Conservation (phyloP, 768 basidiomycete species). For the Lanmaoa rubissima region DNA sequence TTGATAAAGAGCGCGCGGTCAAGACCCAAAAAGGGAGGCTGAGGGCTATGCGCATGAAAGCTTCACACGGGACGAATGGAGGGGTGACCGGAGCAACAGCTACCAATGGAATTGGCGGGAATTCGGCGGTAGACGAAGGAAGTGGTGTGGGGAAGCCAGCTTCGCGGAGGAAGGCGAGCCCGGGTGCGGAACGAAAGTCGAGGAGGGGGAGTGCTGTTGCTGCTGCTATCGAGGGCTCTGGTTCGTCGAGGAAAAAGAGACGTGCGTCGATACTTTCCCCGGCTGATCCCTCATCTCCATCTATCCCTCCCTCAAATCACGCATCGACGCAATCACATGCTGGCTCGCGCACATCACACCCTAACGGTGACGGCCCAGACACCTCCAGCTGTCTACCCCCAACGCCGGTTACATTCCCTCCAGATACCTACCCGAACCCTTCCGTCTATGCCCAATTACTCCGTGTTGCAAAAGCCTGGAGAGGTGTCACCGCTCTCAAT, state of each 20-base stretch:
- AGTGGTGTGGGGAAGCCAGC: conserved; percentile 21
- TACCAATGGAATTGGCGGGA: conserved; percentile 18
- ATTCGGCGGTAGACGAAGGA: conserved; percentile 18
- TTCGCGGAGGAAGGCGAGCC: conserved; percentile 37
- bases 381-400: conserved; percentile 14
- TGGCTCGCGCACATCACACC: conserved; percentile 18
- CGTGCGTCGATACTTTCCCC: conserved; percentile 37
- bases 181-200: conserved; percentile 39
- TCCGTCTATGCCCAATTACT: conserved; percentile 49
- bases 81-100: conserved; percentile 13
- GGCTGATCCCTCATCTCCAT: conserved; percentile 19
- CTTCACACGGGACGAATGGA: conserved; percentile 28
- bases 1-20: conserved; percentile 49
- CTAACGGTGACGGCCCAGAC: conserved; percentile 5
- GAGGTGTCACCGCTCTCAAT: conserved; percentile 61
- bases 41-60: conserved; percentile 29
- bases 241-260: conserved; percentile 36
- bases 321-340: conserved; percentile 14
- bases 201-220: conserved; percentile 35
- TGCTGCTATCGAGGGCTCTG: conserved; percentile 35
- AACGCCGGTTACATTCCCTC: conserved; percentile 38
- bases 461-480: conserved; percentile 62
- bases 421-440: conserved; percentile 29
- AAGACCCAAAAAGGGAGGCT: conserved; percentile 43
- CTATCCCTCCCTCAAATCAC: conserved; percentile 12